Percentiles rank a stretch among this genome's conserved stretches.
Evolutionary conservation across 1,139 yeast genomes (phyloP).

Genomic region (Geotrichum bryndzae): DNA sequence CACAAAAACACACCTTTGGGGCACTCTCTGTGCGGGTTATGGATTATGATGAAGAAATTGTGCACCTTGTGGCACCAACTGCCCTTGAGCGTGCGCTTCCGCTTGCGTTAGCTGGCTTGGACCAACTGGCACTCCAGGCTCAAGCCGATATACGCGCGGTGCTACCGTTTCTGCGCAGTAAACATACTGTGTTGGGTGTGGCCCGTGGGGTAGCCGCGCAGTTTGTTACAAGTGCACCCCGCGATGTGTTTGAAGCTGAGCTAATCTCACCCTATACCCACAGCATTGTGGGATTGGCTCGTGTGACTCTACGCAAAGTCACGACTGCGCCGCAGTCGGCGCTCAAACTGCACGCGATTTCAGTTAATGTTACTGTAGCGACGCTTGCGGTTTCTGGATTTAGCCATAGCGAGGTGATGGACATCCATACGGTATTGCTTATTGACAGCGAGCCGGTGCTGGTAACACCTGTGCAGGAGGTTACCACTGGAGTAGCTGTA

Average conservation of each 20-base stretch:
- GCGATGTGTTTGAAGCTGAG: slow-evolving; percentile 17
- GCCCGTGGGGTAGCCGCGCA: slow-evolving; percentile 6
- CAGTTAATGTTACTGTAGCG: slow-evolving; percentile 9
- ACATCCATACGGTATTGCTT: slow-evolving; percentile 11
- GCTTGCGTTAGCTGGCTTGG: neutral
- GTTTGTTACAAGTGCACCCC: neutral
- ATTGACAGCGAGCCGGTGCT: slow-evolving; percentile 1
- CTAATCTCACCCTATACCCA: slow-evolving; percentile 23
- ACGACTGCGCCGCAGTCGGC: slow-evolving; percentile 5
- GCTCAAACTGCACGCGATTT: slow-evolving; percentile 9
- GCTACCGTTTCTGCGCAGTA: slow-evolving; percentile 14
- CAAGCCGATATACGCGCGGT: slow-evolving; percentile 8
- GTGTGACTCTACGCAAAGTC: slow-evolving; percentile 11
- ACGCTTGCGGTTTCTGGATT: neutral
- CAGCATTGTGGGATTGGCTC: slow-evolving; percentile 20
- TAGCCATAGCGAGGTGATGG: slow-evolving; percentile 16
- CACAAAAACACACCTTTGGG: neutral
- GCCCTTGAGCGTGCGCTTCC: slow-evolving; percentile 9
- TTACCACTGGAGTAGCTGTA: neutral
- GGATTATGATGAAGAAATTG: slow-evolving; percentile 20
- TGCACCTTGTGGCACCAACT: slow-evolving; percentile 15
- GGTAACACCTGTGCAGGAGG: slow-evolving; percentile 1
- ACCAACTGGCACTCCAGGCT: neutral
- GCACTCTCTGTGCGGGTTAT: slow-evolving; percentile 23
- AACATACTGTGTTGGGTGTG: slow-evolving; percentile 1